Evolutionary conservation across 345 rosid species (phyloP).

Genomic region (Eucalyptus polybractea): DNA sequence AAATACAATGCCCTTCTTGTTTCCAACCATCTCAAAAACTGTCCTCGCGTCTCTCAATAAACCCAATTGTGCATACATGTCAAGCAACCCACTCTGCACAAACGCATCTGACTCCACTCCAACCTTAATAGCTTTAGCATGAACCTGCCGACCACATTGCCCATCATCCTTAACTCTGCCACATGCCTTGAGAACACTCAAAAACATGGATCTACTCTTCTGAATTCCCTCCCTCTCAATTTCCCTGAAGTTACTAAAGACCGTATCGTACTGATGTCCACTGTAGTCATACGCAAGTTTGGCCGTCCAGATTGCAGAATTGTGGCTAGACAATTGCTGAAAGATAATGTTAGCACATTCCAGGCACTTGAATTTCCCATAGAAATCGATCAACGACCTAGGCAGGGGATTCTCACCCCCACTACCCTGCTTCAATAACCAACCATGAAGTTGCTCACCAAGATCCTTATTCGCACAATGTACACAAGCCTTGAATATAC

Average conservation of each 20-base stretch:
- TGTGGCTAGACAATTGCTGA: conserved; percentile 8
- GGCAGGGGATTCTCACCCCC: conserved; percentile 10
- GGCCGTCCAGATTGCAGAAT: conserved; percentile 33
- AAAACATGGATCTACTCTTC: conserved; percentile 22
- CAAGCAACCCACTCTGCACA: conserved; percentile 37
- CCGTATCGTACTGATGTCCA: conserved; percentile 25
- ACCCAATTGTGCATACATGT: conserved; percentile 53
- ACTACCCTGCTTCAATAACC: conserved; percentile 39
- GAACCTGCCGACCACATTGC: conserved; percentile 34
- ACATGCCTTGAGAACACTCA: conserved; percentile 43
- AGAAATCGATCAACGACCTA: conserved; percentile 39
- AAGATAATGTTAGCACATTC: conserved; percentile 32
- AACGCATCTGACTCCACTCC: conserved; percentile 31
- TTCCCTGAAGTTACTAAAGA: conserved; percentile 26
- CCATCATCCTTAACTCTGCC: conserved; percentile 32
- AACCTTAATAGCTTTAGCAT: conserved; percentile 39
- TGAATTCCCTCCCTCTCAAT: conserved; percentile 33
- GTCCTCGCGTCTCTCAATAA: conserved; percentile 31
- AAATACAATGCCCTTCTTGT: conserved; percentile 7
- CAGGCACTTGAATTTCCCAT: conserved; percentile 26
- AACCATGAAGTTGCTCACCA: conserved; percentile 61
- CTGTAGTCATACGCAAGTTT: conserved; percentile 42
- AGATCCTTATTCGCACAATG: conserved; percentile 25
- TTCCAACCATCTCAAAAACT: conserved; percentile 15
- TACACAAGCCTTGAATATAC: conserved; percentile 42